Percentiles rank a stretch among this genome's conserved stretches.
Conservation (phyloP, 805 yeast species). For the Monosporozyma unispora region DNA sequence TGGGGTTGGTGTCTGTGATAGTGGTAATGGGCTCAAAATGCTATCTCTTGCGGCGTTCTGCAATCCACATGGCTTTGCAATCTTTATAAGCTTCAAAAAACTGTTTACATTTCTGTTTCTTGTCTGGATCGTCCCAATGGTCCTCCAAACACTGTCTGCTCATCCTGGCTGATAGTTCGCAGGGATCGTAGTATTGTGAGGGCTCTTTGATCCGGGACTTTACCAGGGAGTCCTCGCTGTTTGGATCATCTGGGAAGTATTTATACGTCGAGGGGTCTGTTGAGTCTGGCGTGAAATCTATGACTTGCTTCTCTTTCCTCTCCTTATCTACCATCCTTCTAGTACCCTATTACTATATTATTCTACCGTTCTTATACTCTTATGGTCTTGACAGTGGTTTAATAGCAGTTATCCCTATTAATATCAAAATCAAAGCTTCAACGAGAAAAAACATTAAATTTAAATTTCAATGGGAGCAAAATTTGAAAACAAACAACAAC, state of each 20-base stretch:
- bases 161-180: slow-evolving; percentile 82
- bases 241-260: slow-evolving; percentile 76
- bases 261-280: slow-evolving; percentile 16
- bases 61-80: slow-evolving; percentile 72
- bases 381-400: no score
- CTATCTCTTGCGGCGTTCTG: no score
- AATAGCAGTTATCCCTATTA: no score
- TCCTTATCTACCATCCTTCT: no score
- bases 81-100: slow-evolving; percentile 91
- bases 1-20: not conserved
- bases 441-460: no score
- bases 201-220: slow-evolving; percentile 68
- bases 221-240: slow-evolving; percentile 55
- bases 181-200: slow-evolving; percentile 84
- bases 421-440: no score
- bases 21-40: not conserved
- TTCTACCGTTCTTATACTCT: no score
- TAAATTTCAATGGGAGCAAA: no score
- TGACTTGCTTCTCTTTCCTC: no score
- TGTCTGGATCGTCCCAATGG: slow-evolving; percentile 67
- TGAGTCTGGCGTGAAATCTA: slow-evolving; percentile 5
- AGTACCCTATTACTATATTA: no score
- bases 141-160: slow-evolving; percentile 75
- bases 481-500: no score
- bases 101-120: slow-evolving; percentile 58